Evolutionary conservation across 2,329 filamentous ascomycete species (phyloP).

Genomic region (Botryotinia convoluta): DNA sequence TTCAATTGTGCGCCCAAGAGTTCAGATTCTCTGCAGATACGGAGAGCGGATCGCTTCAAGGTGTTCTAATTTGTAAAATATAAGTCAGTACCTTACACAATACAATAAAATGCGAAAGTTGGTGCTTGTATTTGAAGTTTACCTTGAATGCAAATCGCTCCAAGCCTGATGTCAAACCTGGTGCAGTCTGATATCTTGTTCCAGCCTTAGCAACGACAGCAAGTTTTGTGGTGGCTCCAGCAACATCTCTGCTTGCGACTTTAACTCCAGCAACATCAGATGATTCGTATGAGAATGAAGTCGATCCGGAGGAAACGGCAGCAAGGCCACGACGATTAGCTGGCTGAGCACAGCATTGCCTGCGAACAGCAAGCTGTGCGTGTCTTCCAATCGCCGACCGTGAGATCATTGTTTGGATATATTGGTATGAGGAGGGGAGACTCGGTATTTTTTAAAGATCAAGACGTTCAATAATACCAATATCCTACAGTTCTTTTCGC

Average conservation of each 20-base stretch:
- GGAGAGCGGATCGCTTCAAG: slow-evolving; percentile 79
- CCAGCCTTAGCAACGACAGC: slow-evolving; percentile 92
- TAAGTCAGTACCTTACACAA: slow-evolving; percentile 19
- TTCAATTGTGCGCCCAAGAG: slow-evolving; percentile 88
- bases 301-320: slow-evolving; percentile 61
- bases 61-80: slow-evolving; percentile 62
- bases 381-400: slow-evolving; percentile 62
- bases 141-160: slow-evolving; percentile 98
- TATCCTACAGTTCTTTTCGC: slow-evolving; percentile 27
- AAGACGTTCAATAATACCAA: slow-evolving; percentile 13
- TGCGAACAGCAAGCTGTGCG: slow-evolving; percentile 60
- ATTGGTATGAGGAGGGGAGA: slow-evolving; percentile 26
- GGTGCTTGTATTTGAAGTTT: slow-evolving; percentile 23
- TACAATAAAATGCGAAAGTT: slow-evolving; percentile 2
- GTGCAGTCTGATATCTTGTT: slow-evolving; percentile 85
- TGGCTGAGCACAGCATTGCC: slow-evolving; percentile 55
- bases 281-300: slow-evolving; percentile 82
- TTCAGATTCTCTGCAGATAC: slow-evolving; percentile 92
- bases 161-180: slow-evolving; percentile 84
- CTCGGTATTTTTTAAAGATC: slow-evolving; percentile 23
- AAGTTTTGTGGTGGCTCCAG: slow-evolving; percentile 84
- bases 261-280: slow-evolving; percentile 82
- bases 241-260: slow-evolving; percentile 84
- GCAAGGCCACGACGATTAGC: slow-evolving; percentile 60
- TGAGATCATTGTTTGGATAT: slow-evolving; percentile 63